phyloP scores from a whole-genome alignment of 1,284 basidiomycete species.

The Ganoderma multipileum region DNA sequence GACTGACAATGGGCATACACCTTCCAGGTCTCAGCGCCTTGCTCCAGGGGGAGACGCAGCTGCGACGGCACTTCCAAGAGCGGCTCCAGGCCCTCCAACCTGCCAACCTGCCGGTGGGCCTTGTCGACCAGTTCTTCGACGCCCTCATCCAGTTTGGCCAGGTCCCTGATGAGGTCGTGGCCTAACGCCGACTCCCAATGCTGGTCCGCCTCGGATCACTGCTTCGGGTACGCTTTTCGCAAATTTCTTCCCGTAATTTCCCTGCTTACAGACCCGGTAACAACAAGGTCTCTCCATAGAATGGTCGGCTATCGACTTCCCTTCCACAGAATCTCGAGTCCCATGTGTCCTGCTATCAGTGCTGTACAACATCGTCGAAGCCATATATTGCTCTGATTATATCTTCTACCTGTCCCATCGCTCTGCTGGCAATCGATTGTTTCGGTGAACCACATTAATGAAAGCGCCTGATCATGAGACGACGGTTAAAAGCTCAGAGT shows the following conservation, averaged over 20 bases:
- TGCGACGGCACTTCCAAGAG: neutral
- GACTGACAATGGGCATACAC: neutral
- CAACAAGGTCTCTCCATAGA: neutral
- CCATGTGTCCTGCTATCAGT: neutral
- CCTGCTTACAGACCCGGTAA: neutral
- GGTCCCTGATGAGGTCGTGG: neutral
- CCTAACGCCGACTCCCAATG: neutral
- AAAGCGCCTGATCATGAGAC: neutral
- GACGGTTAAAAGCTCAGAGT: neutral
- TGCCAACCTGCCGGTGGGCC: neutral
- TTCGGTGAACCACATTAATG: neutral
- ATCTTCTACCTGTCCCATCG: neutral
- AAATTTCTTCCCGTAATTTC: neutral
- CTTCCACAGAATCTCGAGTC: neutral
- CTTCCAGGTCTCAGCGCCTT: neutral
- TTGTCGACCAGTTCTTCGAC: neutral
- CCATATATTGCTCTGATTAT: neutral
- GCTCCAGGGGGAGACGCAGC: neutral
- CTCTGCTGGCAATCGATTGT: neutral
- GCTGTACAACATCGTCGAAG: too few relatives aligned
- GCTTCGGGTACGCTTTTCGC: neutral
- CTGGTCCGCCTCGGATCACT: neutral
- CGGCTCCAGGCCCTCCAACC: neutral
- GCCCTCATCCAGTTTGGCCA: neutral
- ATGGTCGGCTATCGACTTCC: neutral